phyloP scores from a whole-genome alignment of 2,329 filamentous ascomycete genomes.

The Colletotrichum lentis region DNA sequence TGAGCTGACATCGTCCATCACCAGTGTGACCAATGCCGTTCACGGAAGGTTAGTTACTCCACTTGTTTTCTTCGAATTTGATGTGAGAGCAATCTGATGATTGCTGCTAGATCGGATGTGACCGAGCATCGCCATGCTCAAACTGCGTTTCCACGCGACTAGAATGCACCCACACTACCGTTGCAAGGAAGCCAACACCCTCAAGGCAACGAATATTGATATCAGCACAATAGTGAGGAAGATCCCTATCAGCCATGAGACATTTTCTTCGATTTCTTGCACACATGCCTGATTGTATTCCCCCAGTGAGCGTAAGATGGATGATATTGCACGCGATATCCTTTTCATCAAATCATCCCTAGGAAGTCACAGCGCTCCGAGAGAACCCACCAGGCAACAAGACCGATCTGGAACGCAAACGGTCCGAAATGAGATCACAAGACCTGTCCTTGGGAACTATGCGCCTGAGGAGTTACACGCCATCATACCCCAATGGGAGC shows the following conservation, averaged over 20 bases:
- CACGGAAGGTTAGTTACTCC: background rate
- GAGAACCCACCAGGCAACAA: background rate
- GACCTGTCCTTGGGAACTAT: background rate
- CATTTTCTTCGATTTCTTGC: background rate
- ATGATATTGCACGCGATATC: background rate
- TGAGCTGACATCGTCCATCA: background rate
- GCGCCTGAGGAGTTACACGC: background rate
- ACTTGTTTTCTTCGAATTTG: background rate
- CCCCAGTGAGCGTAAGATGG: background rate
- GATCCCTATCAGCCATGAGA: background rate
- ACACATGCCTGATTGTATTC: background rate
- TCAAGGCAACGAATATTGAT: slow-evolving; percentile 49
- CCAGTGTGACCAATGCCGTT: background rate
- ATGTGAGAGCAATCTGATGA: background rate
- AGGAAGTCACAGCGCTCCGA: background rate
- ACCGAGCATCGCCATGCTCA: slow-evolving; percentile 46
- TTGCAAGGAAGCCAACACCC: slow-evolving; percentile 41
- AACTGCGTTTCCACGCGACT: slow-evolving; percentile 48
- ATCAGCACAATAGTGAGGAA: slow-evolving; percentile 44
- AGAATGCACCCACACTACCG: slow-evolving; percentile 45
- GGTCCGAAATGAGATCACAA: background rate
- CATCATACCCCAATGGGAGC: slow-evolving; percentile 43
- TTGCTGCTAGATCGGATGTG: slow-evolving; percentile 43
- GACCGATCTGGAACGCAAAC: background rate
- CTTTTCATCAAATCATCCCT: background rate